Evolutionary conservation across 805 yeast genomes (phyloP).

Genomic region (Spathaspora passalidarum): DNA sequence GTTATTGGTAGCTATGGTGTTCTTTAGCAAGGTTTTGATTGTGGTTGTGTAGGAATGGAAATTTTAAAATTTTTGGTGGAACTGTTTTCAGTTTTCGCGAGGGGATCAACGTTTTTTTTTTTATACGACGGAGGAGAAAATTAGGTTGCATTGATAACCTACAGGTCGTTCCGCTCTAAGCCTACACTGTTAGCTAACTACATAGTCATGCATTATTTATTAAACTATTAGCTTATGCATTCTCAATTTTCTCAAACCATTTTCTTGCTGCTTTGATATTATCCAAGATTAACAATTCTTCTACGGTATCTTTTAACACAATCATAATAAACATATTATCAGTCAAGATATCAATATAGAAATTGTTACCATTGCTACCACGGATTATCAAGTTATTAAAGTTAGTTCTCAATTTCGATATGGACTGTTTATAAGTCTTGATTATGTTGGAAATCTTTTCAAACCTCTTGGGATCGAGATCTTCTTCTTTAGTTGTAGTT

Average conservation of each 20-base stretch:
- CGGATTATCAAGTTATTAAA: conserved; percentile 73
- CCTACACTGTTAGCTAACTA: no score
- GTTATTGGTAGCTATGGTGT: no score
- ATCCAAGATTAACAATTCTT: conserved; percentile 49
- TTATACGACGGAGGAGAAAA: no score
- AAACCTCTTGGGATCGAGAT: conserved; percentile 84
- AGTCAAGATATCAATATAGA: conserved; percentile 53
- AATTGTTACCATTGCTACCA: conserved; percentile 47
- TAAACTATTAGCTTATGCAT: conserved; percentile 4
- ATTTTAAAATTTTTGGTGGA: no score
- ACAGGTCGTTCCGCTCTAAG: no score
- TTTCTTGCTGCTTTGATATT: conserved; percentile 56
- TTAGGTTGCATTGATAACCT: no score
- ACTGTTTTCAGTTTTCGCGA: no score
- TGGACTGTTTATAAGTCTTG: conserved; percentile 91
- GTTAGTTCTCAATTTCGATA: conserved; percentile 80
- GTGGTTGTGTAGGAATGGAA: no score
- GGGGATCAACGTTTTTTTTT: no score
- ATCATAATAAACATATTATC: conserved; percentile 62
- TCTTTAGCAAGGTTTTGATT: no score
- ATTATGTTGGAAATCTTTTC: conserved; percentile 92
- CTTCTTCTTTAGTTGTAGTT: conserved; percentile 6
- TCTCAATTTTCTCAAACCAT: conserved; percentile 49
- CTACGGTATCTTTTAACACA: conserved; percentile 42
- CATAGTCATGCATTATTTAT: no score